Percentiles rank a stretch among this genome's conserved stretches.
These are phyloP conservation scores for Astragalus membranaceus DNA, from an alignment of 306 rosid genomes.

Conservation along the genomic window DNA sequence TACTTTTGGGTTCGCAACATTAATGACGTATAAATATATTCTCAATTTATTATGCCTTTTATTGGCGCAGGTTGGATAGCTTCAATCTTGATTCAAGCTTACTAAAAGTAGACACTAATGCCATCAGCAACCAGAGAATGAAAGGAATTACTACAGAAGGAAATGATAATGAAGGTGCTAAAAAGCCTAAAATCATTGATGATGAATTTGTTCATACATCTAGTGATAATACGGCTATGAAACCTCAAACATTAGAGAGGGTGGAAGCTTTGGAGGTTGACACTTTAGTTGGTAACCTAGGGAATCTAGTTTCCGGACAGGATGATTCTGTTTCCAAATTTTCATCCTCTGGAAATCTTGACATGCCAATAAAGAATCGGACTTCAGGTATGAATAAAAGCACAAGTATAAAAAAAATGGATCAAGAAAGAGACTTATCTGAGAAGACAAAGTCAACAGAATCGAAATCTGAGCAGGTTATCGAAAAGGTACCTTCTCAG, in stretches of 20 bases:
- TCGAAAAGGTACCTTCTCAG: constrained; percentile 19
- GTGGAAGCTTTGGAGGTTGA: constrained; percentile 29
- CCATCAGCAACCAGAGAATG: constrained; percentile 26
- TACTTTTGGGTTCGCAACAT: constrained; percentile 8
- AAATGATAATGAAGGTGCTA: constrained; percentile 31
- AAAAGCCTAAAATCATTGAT: constrained; percentile 21
- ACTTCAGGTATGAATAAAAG: constrained; percentile 22
- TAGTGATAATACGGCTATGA: constrained; percentile 25
- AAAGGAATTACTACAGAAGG: constrained; percentile 36
- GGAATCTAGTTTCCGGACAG: constrained; percentile 28
- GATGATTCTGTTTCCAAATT: constrained; percentile 29
- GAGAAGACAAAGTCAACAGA: constrained; percentile 29
- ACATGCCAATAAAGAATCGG: constrained; percentile 17
- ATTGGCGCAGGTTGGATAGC: constrained; percentile 50
- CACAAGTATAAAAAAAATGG: constrained; percentile 23
- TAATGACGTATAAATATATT: background rate
- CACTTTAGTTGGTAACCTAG: constrained; percentile 25
- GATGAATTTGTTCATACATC: constrained; percentile 27
- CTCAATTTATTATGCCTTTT: background rate
- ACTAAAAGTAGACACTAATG: constrained; percentile 33
- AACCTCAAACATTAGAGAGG: constrained; percentile 35
- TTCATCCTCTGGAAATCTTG: constrained; percentile 26
- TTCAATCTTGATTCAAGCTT: constrained; percentile 54
- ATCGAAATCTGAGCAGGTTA: constrained; percentile 27
- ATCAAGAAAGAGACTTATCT: constrained; percentile 25